phyloP scores from a whole-genome alignment of 495 filamentous ascomycete genomes.

The Penicillium lagena region DNA sequence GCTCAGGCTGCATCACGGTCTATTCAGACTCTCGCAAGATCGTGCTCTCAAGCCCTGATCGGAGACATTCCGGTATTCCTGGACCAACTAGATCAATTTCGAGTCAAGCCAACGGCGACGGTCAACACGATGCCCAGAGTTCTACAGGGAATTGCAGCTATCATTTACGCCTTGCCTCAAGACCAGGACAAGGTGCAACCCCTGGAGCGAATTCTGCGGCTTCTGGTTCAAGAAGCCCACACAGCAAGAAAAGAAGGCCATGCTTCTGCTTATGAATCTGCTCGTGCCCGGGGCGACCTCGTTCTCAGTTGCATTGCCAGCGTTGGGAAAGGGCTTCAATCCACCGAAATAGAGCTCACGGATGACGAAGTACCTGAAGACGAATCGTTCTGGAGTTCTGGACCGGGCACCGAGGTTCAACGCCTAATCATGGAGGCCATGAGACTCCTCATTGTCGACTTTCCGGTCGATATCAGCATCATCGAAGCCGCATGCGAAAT shows the following conservation, averaged over 20 bases:
- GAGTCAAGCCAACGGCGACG: slow-evolving; percentile 53
- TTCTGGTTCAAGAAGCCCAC: slow-evolving; percentile 43
- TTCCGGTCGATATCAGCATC: slow-evolving; percentile 58
- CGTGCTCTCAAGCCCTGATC: slow-evolving; percentile 66
- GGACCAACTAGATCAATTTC: slow-evolving; percentile 64
- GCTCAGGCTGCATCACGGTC: slow-evolving; percentile 70
- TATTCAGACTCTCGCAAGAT: slow-evolving; percentile 72
- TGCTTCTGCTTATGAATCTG: slow-evolving; percentile 34
- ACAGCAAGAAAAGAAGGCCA: slow-evolving; percentile 29
- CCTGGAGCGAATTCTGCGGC: slow-evolving; percentile 57
- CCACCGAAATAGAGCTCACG: slow-evolving; percentile 57
- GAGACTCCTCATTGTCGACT: slow-evolving; percentile 41
- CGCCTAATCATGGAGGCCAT: slow-evolving; percentile 50
- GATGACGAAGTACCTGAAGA: slow-evolving; percentile 27
- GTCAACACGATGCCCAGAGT: slow-evolving; percentile 71
- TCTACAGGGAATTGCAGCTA: slow-evolving; percentile 73
- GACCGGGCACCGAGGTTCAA: slow-evolving; percentile 48
- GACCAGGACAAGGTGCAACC: slow-evolving; percentile 56
- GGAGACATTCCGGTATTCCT: slow-evolving; percentile 71
- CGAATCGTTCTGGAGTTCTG: slow-evolving; percentile 54
- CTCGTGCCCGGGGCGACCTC: slow-evolving; percentile 49
- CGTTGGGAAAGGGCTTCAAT: slow-evolving; percentile 76
- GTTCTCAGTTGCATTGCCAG: slow-evolving; percentile 67
- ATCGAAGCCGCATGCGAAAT: slow-evolving; percentile 72
- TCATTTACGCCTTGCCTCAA: slow-evolving; percentile 69